Evolutionary conservation across 306 rosid genomes (phyloP).

Genomic region (Cotoneaster glaucophyllus): DNA sequence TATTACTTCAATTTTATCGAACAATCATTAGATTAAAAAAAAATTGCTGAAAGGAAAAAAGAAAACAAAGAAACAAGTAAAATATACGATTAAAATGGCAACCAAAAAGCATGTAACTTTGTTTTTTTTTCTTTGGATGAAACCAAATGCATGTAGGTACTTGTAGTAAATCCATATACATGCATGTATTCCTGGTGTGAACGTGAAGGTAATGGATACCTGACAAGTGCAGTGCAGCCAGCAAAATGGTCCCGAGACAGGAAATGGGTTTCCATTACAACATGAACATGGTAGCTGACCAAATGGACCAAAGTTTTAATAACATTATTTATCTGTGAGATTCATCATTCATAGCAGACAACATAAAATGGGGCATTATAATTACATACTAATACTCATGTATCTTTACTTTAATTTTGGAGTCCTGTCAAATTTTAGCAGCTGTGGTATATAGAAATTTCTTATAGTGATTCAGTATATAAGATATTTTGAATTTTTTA

Average conservation of each 20-base stretch:
- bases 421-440: conserved; percentile 6
- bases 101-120: too few species aligned
- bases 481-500: too few species aligned
- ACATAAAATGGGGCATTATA: conserved; percentile 35
- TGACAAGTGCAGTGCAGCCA: conserved; percentile 1
- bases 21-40: too few species aligned
- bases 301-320: too few species aligned
- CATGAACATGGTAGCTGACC: background rate
- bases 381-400: background rate
- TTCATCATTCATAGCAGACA: conserved; percentile 16
- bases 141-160: background rate
- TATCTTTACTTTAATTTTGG: background rate
- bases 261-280: conserved; percentile 31
- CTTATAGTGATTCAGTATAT: too few species aligned
- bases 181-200: background rate
- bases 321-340: background rate
- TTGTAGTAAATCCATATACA: background rate
- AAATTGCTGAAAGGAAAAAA: too few species aligned
- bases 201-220: conserved; percentile 1
- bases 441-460: too few species aligned
- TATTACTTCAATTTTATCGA: too few species aligned
- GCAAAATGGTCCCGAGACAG: background rate
- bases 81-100: too few species aligned
- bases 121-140: too few species aligned
- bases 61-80: too few species aligned